Evolutionary conservation across 148 eudicot genomes (phyloP).

Genomic region (Amaranthus palmeri): DNA sequence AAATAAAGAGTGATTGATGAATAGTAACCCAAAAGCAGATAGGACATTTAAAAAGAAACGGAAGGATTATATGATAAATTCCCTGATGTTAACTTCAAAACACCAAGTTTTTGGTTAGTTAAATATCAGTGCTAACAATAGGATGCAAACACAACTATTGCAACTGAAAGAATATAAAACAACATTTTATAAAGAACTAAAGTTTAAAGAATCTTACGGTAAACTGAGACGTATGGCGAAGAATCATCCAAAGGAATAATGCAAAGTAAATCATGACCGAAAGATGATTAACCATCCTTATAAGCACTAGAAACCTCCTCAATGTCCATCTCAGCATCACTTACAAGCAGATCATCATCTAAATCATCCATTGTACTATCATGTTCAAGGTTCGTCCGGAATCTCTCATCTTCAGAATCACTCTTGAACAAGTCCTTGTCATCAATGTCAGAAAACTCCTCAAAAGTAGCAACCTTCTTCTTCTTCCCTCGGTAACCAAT

Average conservation of each 20-base stretch:
- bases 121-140: too few relatives aligned
- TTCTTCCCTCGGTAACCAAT: slow-evolving; percentile 70
- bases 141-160: too few relatives aligned
- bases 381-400: slow-evolving; percentile 25
- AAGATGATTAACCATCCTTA: slow-evolving; percentile 33
- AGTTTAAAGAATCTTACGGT: not conserved
- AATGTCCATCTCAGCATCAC: slow-evolving; percentile 74
- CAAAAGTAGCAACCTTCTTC: slow-evolving; percentile 46
- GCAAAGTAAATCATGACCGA: slow-evolving; percentile 20
- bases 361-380: slow-evolving; percentile 32
- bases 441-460: slow-evolving; percentile 49
- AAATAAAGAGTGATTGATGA: too few relatives aligned
- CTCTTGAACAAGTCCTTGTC: slow-evolving; percentile 41
- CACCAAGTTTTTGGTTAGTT: too few relatives aligned
- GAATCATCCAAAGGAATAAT: not conserved
- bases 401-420: slow-evolving; percentile 54
- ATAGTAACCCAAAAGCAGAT: too few relatives aligned
- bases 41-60: too few relatives aligned
- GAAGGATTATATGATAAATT: too few relatives aligned
- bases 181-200: too few relatives aligned
- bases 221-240: not conserved
- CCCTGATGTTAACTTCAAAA: too few relatives aligned
- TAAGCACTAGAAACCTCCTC: slow-evolving; percentile 60
- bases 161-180: too few relatives aligned
- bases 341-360: slow-evolving; percentile 32